phyloP scores from a whole-genome alignment of 108 stramenopile species.

The Cyclotella atomus region DNA sequence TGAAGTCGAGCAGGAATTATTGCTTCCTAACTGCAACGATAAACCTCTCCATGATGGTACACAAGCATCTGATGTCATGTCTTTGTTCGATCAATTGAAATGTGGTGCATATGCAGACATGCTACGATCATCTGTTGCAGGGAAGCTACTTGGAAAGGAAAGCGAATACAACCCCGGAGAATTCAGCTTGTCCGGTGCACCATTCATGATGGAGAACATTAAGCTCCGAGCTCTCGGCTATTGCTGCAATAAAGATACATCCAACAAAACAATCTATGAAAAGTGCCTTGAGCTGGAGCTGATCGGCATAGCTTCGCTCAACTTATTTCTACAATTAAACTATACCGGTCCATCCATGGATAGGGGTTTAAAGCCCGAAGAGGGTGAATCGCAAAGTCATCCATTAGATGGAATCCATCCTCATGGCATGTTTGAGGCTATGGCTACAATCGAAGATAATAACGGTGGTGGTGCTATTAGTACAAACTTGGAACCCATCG shows the following conservation, averaged over 20 bases:
- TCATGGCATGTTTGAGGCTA: conserved; percentile 56
- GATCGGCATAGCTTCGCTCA: conserved; percentile 75
- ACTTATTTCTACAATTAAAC: conserved; percentile 85
- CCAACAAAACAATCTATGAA: background rate
- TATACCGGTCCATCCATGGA: conserved; percentile 83
- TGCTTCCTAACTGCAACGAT: conserved; percentile 21
- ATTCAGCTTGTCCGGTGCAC: conserved; percentile 6
- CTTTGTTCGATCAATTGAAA: conserved; percentile 38
- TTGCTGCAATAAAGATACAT: conserved; percentile 15
- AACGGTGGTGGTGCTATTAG: background rate
- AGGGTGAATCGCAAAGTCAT: conserved; percentile 9
- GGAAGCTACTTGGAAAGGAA: conserved; percentile 38
- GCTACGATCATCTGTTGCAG: conserved; percentile 47
- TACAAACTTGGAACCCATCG: conserved; percentile 5
- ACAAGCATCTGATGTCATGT: conserved; percentile 10
- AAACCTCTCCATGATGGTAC: background rate
- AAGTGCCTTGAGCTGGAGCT: conserved; percentile 68
- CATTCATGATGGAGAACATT: conserved; percentile 44
- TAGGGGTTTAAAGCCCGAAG: conserved; percentile 33
- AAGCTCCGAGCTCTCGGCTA: conserved; percentile 39
- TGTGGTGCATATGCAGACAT: conserved; percentile 61
- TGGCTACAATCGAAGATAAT: conserved; percentile 33
- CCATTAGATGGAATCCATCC: conserved; percentile 68
- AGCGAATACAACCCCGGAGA: conserved; percentile 9
- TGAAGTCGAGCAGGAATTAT: too few species aligned